These are phyloP conservation scores for Ophiostoma perfectum DNA, from an alignment of 2,329 filamentous ascomycete species.

Conservation along the genomic window DNA sequence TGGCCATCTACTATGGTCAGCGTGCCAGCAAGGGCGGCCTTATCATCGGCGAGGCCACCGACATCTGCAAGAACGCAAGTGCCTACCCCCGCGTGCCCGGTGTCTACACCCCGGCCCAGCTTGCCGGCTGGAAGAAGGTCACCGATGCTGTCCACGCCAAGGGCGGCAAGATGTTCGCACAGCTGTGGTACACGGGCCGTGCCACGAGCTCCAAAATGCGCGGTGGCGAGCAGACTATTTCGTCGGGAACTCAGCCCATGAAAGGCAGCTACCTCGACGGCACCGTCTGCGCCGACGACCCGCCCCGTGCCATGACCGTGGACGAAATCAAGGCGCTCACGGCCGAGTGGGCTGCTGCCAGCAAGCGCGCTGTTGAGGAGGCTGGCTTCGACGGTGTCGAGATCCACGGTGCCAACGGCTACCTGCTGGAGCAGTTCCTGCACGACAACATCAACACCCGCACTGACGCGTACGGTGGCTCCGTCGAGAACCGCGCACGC, in stretches of 20 bases:
- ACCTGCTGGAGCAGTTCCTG: conserved; percentile 50
- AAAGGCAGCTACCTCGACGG: conserved; percentile 29
- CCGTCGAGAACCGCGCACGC: conserved; percentile 49
- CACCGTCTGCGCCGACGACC: conserved; percentile 10
- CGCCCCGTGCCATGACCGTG: conserved; percentile 58
- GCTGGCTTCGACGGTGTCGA: conserved; percentile 46
- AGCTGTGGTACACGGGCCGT: conserved; percentile 45
- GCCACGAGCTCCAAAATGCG: conserved; percentile 36
- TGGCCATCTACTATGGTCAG: conserved; percentile 43
- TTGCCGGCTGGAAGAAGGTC: conserved; percentile 23
- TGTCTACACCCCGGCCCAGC: conserved; percentile 22
- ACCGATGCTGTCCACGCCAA: conserved; percentile 26
- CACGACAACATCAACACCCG: conserved; percentile 51
- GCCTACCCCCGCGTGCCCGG: conserved; percentile 22
- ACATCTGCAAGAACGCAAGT: conserved; percentile 34
- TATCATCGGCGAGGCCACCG: conserved; percentile 44
- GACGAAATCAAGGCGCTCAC: conserved; percentile 60
- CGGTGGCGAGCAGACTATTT: conserved; percentile 35
- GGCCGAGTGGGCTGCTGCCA: conserved; percentile 48
- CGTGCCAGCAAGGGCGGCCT: conserved; percentile 40
- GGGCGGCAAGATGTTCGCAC: conserved; percentile 32
- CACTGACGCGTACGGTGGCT: conserved; percentile 50
- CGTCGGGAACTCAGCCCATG: conserved; percentile 40
- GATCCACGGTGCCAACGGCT: conserved; percentile 39
- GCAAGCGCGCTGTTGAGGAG: conserved; percentile 42